These are phyloP conservation scores for Ilyonectria destructans DNA, from an alignment of 2,329 filamentous ascomycete genomes.

Conservation along the genomic window DNA sequence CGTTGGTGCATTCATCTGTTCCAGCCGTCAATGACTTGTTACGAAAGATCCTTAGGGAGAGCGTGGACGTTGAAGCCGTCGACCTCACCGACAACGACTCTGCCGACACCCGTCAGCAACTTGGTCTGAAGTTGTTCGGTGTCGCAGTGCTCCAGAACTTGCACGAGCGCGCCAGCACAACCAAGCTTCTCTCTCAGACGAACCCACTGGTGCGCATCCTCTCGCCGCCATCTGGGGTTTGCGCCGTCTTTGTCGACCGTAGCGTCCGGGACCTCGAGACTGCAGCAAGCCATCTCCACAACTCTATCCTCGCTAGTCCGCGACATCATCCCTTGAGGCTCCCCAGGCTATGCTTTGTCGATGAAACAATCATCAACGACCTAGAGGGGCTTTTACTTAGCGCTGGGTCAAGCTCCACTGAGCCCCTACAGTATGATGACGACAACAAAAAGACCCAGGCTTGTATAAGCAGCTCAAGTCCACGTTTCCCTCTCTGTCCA, in stretches of 20 bases:
- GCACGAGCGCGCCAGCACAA: neutral
- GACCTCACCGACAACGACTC: neutral
- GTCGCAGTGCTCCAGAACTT: conserved; percentile 12
- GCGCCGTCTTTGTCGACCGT: neutral
- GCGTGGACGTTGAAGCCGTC: conserved; percentile 12
- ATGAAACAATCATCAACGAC: neutral
- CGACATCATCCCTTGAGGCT: neutral
- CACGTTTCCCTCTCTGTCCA: neutral
- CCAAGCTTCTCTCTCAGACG: neutral
- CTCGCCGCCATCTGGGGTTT: neutral
- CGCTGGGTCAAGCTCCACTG: neutral
- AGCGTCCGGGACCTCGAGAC: neutral
- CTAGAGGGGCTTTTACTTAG: neutral
- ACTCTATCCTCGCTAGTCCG: neutral
- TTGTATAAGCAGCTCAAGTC: neutral
- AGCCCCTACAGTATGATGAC: neutral
- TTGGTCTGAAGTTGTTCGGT: neutral
- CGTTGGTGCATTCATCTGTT: too few species aligned
- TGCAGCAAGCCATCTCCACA: neutral
- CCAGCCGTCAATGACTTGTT: neutral
- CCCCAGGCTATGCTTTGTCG: conserved; percentile 8
- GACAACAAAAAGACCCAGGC: neutral
- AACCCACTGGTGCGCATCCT: conserved; percentile 7
- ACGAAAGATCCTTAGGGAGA: neutral
- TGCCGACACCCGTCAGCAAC: neutral